Conservation (phyloP, 768 basidiomycete genomes). For the Tulasnella sp. region DNA sequence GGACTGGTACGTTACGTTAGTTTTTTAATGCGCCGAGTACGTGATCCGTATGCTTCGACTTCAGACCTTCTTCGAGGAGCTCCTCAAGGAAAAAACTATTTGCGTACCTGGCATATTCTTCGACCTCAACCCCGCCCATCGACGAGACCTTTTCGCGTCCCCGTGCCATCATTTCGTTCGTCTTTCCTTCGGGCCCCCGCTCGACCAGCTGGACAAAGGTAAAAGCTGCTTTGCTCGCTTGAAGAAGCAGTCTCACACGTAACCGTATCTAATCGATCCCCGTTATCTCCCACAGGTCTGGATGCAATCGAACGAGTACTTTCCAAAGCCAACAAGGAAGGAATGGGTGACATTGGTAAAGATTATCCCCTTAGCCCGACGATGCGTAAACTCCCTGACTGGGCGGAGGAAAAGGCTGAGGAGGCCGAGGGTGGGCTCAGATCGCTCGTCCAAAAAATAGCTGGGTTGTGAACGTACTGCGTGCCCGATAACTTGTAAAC, state of each 20-base stretch:
- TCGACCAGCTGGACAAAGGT: conserved; percentile 77
- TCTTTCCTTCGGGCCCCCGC: conserved; percentile 77
- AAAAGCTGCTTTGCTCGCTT: conserved; percentile 28
- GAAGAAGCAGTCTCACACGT: not conserved
- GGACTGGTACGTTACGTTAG: conserved; percentile 57
- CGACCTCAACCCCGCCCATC: conserved; percentile 48
- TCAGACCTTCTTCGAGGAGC: conserved; percentile 88
- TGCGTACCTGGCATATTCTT: conserved; percentile 63
- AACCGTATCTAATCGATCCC: conserved; percentile 7
- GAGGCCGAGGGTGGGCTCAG: not conserved
- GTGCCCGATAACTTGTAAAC: not conserved
- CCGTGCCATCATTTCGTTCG: conserved; percentile 90
- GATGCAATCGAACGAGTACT: conserved; percentile 83
- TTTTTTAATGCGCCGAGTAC: not conserved
- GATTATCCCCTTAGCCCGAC: conserved; percentile 41
- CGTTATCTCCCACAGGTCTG: conserved; percentile 49
- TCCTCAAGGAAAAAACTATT: conserved; percentile 85
- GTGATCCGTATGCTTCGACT: conserved; percentile 15
- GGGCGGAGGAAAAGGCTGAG: not conserved
- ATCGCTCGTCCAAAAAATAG: not conserved
- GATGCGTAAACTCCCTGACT: not conserved
- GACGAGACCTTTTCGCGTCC: conserved; percentile 84
- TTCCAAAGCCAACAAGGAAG: conserved; percentile 46
- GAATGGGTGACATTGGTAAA: conserved; percentile 62
- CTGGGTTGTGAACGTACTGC: not conserved